Evolutionary conservation across 768 basidiomycete species (phyloP).

Genomic region (Mycena pura): DNA sequence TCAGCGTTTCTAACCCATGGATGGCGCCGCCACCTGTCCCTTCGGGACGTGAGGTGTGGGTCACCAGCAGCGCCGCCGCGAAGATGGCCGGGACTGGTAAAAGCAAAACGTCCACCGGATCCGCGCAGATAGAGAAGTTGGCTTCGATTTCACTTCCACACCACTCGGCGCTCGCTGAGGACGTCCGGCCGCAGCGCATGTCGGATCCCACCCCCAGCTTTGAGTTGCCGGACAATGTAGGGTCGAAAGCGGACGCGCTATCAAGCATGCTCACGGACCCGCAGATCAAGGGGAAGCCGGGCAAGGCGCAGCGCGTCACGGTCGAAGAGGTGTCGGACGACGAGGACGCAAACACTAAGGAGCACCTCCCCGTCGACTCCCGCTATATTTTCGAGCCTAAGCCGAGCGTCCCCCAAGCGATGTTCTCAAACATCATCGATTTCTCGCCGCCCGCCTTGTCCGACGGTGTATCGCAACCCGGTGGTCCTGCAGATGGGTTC

Average conservation of each 20-base stretch:
- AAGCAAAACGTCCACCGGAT: background rate
- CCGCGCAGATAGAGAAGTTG: slow-evolving; percentile 33
- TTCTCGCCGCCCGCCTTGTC: background rate
- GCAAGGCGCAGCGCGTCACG: slow-evolving; percentile 43
- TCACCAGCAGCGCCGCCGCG: slow-evolving; percentile 18
- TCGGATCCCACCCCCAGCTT: slow-evolving; percentile 37
- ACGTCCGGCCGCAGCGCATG: slow-evolving; percentile 34
- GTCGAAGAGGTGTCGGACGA: slow-evolving; percentile 56
- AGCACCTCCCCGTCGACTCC: slow-evolving; percentile 44
- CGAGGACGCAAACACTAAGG: slow-evolving; percentile 32
- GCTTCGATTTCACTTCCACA: slow-evolving; percentile 22
- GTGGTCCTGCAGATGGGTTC: background rate
- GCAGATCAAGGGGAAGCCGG: slow-evolving; percentile 35
- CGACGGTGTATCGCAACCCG: background rate
- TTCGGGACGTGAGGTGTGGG: slow-evolving; percentile 9
- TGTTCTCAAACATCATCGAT: slow-evolving; percentile 46
- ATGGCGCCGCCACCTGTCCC: background rate
- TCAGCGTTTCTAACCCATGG: slow-evolving; percentile 16
- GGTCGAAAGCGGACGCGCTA: slow-evolving; percentile 6
- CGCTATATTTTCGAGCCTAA: slow-evolving; percentile 47
- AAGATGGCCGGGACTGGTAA: slow-evolving; percentile 1
- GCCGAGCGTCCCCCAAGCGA: slow-evolving; percentile 45
- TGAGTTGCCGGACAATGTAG: slow-evolving; percentile 17
- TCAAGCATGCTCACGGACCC: slow-evolving; percentile 28
- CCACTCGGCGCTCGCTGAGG: slow-evolving; percentile 18